Percentiles rank a stretch among this genome's conserved stretches.
phyloP scores from a whole-genome alignment of 2,329 filamentous ascomycete genomes.

The Teratosphaeria zuluensis region DNA sequence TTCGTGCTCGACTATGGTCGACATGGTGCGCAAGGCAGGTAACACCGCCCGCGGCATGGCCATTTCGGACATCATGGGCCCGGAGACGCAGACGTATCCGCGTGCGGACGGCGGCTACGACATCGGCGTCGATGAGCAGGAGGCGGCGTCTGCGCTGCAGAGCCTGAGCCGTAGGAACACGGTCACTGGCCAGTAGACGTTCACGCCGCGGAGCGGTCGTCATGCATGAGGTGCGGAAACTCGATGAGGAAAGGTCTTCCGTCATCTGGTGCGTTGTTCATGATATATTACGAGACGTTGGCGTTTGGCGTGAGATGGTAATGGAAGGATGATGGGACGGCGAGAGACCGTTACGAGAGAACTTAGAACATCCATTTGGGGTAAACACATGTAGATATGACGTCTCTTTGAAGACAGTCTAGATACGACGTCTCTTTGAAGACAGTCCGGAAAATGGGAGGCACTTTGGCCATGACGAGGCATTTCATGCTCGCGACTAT shows the following conservation, averaged over 20 bases:
- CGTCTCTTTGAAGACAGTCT: background rate
- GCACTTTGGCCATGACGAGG: background rate
- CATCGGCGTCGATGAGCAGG: slow-evolving; percentile 9
- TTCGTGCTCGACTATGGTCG: slow-evolving; percentile 10
- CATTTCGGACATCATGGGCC: slow-evolving; percentile 9
- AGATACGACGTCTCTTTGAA: background rate
- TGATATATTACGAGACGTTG: background rate
- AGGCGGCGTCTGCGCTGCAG: slow-evolving; percentile 12
- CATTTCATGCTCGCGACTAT: background rate
- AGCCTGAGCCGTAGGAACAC: slow-evolving; percentile 1
- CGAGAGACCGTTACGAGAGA: background rate
- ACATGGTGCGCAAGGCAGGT: slow-evolving; percentile 1
- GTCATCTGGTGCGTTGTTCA: background rate
- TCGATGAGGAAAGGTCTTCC: background rate
- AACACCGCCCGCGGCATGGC: slow-evolving; percentile 3
- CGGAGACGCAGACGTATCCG: slow-evolving; percentile 6
- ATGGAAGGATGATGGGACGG: background rate
- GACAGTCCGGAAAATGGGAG: background rate
- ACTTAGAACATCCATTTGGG: background rate
- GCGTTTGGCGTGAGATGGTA: background rate
- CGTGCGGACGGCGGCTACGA: slow-evolving; percentile 8
- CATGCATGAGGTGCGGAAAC: background rate
- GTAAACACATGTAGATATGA: background rate
- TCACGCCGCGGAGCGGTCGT: background rate
- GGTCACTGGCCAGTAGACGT: background rate